Conservation (phyloP, 345 rosid species). For the Nasturtium officinale region DNA sequence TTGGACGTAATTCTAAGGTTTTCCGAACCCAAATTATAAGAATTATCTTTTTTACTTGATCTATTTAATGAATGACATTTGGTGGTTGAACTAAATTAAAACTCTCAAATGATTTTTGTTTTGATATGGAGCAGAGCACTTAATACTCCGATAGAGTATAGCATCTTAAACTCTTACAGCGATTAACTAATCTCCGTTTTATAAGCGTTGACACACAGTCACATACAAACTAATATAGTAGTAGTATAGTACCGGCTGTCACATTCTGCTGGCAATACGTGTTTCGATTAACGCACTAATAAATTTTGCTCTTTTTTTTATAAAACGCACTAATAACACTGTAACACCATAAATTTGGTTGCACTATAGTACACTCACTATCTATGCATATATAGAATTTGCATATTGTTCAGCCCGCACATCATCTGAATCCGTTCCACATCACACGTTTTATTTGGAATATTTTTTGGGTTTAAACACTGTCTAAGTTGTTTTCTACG, state of each 20-base stretch:
- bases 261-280: slow-evolving; percentile 3
- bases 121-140: slow-evolving; percentile 1
- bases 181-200: background rate
- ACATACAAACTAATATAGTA: background rate
- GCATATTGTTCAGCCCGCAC: too few species aligned
- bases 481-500: background rate
- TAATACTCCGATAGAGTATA: background rate
- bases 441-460: background rate
- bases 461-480: background rate
- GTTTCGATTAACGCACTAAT: background rate
- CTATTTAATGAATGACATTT: background rate
- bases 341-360: background rate
- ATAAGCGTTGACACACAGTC: slow-evolving; percentile 6
- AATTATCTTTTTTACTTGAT: too few species aligned
- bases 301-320: background rate
- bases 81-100: background rate
- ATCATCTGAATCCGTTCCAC: too few species aligned
- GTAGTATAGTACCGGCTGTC: background rate
- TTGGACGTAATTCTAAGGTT: background rate
- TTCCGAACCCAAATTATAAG: background rate
- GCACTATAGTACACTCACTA: too few species aligned
- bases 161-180: background rate
- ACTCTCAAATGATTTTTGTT: background rate
- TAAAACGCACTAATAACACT: background rate
- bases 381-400: background rate